Evolutionary conservation across 2,329 filamentous ascomycete genomes (phyloP), one percentile per base, ranked within the genome.

Genomic region (Beauveria rudraprayagi): DNA sequence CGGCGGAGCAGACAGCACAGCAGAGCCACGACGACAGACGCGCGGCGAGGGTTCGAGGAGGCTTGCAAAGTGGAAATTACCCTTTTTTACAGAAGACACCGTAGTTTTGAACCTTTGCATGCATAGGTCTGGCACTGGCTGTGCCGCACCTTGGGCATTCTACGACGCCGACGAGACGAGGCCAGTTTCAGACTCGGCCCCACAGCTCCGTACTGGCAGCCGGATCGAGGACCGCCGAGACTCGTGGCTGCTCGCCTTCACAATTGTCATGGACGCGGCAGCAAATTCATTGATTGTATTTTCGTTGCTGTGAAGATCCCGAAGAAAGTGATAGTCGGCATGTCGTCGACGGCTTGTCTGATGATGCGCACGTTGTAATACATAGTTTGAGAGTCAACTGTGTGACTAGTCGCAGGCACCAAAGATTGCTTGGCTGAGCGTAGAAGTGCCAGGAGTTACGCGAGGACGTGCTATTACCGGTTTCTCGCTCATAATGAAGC

Each of bases 111-210:
- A 44, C 17, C 52, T 50, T 22, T 24, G 28, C 51, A 6, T 37
- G 50, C 43, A 43, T 55, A 22, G 41, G 41, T 43, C 51, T 61
- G 53, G 46, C 46, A 61, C 59, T 30, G 63, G 60, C 63, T 61
- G 63, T 69, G 71, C 71, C 65, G 70, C 71, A 71, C 60, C 46
- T 64, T 65, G 54, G 51, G 48, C 62, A 62, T 60, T 54, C 67
- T 72, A 69, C 66, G 69, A 73, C 71, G 67, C 47, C 65, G 60
- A 64, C 69, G 71, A 70, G 70, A 72, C 71, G 61, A 34, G 62
- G 62, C 67, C 63, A 60, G 71, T 73, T 72, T 73, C 71, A 72
- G 61, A 52, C 47, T 57, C 59, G 50, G 53, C 55, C 53, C 62
- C 51, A 44, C 60, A 61, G 43, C 52, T 61, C 59, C 59, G 59